Base-by-base conservation (phyloP, 768 basidiomycete genomes). In the Boletellus emodensis region DNA sequence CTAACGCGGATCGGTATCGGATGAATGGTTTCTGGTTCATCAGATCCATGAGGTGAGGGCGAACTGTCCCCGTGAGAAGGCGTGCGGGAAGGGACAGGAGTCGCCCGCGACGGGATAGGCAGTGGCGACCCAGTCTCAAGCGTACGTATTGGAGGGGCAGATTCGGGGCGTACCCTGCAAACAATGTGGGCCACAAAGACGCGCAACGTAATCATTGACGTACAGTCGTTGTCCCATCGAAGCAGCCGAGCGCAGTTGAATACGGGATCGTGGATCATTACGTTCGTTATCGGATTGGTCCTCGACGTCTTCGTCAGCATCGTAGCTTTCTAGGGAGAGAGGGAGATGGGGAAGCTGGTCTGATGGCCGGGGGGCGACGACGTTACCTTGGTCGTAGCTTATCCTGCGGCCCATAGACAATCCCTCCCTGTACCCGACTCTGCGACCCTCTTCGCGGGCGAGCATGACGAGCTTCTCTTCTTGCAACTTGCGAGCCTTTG, bases 391-490 rank as follows among this genome's bases (percentile, higher is more conserved):
- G 43, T 67, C 60, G 49, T 55, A 60, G 8, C 61, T 60, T 39
- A 68, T 53, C 52, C 58, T 59, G 50, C 66, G 68, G 40, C 66
- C 66, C 34, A 57, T 63, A 8, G 65, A 63, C 13, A 76, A 36
- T 3, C 77, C 77, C 40, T 79, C 73, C 20, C 58, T 57, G 48
- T 72, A 78, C 13, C 77, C 76, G 46, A 65, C 48, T 49, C 53
- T 62, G 15, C 70, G 63, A 1, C 77, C 77, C 43, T 78, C 76
- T 53, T 76, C 76, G 13, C 70, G 63, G 6, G 77, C 78, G 24
- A 62, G 53, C 50, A 71, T 69, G 33, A 74, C 57, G 12, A 73
- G 52, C 35, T 71, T 72, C 56, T 72, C 71, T 51, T 77, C 73
- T 49, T 71, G 72, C 24, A 76, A 54, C 49, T 67, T 64, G 28